A percentile compares a stretch with the other conserved stretches of the same genome.
Evolutionary conservation across 257 asterid genomes (phyloP).

Genomic region (Agastache rugosa): DNA sequence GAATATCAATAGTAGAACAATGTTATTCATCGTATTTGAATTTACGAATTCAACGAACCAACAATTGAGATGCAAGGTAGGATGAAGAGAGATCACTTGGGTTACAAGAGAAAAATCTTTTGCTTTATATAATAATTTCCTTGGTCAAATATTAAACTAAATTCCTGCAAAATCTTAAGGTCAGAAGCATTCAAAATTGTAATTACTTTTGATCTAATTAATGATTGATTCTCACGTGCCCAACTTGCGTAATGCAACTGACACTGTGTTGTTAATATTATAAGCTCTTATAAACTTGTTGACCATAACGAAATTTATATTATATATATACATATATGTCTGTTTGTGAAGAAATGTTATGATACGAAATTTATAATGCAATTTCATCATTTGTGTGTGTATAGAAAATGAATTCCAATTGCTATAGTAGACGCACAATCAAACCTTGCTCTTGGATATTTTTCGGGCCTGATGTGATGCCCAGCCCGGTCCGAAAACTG

Average conservation of each 20-base stretch:
- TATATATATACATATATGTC: too few species aligned
- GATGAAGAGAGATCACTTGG: constrained; percentile 5
- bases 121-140: neutral
- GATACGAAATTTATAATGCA: too few species aligned
- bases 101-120: neutral
- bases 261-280: neutral
- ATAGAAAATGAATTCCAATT: too few species aligned
- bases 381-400: too few species aligned
- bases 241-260: constrained; percentile 29
- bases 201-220: neutral
- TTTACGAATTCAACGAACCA: neutral
- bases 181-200: constrained; percentile 2
- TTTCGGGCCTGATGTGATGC: too few species aligned
- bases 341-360: too few species aligned
- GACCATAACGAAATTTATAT: neutral
- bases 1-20: neutral
- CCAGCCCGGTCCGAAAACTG: too few species aligned
- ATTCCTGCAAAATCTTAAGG: neutral
- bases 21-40: neutral
- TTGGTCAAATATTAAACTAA: neutral
- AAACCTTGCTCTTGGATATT: too few species aligned
- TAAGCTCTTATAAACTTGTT: neutral
- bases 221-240: constrained; percentile 42
- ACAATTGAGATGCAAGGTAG: neutral
- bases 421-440: too few species aligned